These are phyloP conservation scores for Ambrosia trifida DNA, from an alignment of 129 eudicot genomes.

Conservation along the genomic window DNA sequence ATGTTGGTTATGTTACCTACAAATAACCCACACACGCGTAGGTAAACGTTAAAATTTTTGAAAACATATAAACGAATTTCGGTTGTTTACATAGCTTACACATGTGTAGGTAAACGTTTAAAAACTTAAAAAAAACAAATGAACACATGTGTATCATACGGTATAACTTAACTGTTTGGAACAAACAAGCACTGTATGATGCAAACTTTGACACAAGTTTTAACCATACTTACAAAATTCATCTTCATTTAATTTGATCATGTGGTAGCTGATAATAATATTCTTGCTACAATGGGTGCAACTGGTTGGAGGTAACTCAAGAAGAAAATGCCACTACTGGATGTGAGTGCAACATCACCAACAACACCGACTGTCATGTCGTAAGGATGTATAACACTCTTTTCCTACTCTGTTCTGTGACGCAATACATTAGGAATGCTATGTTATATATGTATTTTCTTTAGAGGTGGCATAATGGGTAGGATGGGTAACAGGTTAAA, in stretches of 20 bases:
- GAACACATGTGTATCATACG: neutral
- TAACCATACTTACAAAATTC: neutral
- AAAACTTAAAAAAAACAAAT: too few relatives aligned
- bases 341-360: constrained; percentile 54
- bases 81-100: too few relatives aligned
- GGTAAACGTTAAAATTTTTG: too few relatives aligned
- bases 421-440: neutral
- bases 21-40: too few relatives aligned
- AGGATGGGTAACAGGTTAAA: neutral
- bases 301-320: constrained; percentile 44
- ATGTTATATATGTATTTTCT: neutral
- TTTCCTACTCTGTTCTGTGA: constrained; percentile 11
- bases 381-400: constrained; percentile 52
- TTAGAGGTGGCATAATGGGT: neutral
- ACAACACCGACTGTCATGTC: constrained; percentile 56
- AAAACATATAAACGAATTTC: too few relatives aligned
- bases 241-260: constrained; percentile 18
- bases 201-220: constrained; percentile 17
- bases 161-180: neutral
- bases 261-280: constrained; percentile 55
- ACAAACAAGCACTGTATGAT: neutral
- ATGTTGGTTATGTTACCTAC: too few relatives aligned
- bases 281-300: constrained; percentile 65
- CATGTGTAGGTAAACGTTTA: too few relatives aligned
- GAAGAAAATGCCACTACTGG: constrained; percentile 40